These are phyloP conservation scores for Desmodesmus armatus DNA, from an alignment of 139 green algal genomes.

Conservation along the genomic window DNA sequence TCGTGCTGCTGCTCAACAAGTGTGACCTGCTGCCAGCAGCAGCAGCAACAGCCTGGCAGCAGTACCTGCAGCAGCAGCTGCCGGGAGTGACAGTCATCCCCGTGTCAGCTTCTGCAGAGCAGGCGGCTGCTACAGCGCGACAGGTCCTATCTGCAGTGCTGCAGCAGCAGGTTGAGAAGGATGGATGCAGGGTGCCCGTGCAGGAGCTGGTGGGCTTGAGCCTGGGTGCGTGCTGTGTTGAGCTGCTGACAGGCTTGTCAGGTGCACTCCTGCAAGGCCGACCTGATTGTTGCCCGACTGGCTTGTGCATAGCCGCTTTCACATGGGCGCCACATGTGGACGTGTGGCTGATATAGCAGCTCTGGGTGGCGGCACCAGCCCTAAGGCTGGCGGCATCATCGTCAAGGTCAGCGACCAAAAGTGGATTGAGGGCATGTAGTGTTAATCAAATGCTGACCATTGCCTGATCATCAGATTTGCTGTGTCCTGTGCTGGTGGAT, in stretches of 20 bases:
- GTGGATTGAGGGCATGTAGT: too few species aligned
- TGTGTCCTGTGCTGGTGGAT: background rate
- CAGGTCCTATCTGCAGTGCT: slow-evolving; percentile 33
- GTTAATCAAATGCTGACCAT: background rate
- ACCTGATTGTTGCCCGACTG: too few species aligned
- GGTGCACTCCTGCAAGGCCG: too few species aligned
- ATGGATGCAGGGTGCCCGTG: background rate
- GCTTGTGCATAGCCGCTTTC: too few species aligned
- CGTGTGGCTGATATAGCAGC: too few species aligned
- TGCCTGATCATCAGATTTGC: background rate
- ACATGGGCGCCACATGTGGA: too few species aligned
- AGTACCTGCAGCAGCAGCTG: slow-evolving; percentile 60
- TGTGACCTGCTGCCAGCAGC: slow-evolving; percentile 64
- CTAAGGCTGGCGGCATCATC: too few species aligned
- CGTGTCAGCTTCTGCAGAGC: slow-evolving; percentile 10
- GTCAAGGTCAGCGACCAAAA: too few species aligned
- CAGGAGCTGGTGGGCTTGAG: slow-evolving; percentile 12
- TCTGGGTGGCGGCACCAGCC: too few species aligned
- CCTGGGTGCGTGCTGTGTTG: slow-evolving; percentile 2
- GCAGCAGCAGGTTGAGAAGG: slow-evolving; percentile 13
- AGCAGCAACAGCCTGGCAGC: slow-evolving; percentile 54
- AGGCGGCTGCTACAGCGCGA: slow-evolving; percentile 19
- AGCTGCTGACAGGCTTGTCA: background rate
- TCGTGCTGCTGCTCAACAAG: slow-evolving; percentile 81
- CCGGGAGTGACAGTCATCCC: slow-evolving; percentile 57